A percentile compares a stretch with the other conserved stretches of the same genome.
These are phyloP conservation scores for Mycosphaerella arachidis DNA, from an alignment of 2,329 filamentous ascomycete genomes.

Conservation along the genomic window DNA sequence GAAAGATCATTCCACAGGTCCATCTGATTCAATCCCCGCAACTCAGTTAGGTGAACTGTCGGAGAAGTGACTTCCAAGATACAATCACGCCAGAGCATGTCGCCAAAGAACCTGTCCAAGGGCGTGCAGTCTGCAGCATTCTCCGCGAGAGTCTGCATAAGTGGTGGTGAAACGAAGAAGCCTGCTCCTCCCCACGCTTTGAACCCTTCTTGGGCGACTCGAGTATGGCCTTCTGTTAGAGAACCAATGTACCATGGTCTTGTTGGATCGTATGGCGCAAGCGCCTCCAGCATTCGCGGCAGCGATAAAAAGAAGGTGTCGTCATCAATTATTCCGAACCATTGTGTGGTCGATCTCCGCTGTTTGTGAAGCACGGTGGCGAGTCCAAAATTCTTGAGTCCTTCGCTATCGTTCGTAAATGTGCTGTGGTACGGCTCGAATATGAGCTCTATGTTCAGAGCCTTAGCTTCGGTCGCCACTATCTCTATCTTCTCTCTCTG, in stretches of 20 bases:
- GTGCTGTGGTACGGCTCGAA: conserved; percentile 20
- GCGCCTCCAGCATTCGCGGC: conserved; percentile 18
- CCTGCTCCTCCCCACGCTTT: conserved; percentile 30
- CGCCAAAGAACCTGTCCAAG: conserved; percentile 23
- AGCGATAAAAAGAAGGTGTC: conserved; percentile 30
- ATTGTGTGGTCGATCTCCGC: conserved; percentile 17
- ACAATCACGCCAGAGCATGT: conserved; percentile 27
- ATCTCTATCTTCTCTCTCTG: conserved; percentile 10
- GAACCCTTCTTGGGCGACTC: conserved; percentile 26
- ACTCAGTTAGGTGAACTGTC: conserved; percentile 24
- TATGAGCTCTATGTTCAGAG: conserved; percentile 20
- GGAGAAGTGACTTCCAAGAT: conserved; percentile 26
- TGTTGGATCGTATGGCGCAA: conserved; percentile 19
- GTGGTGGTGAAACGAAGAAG: conserved; percentile 26
- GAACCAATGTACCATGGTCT: conserved; percentile 26
- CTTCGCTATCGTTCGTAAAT: conserved; percentile 20
- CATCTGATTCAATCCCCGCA: conserved; percentile 27
- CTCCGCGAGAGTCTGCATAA: conserved; percentile 24
- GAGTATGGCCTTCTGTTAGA: conserved; percentile 25
- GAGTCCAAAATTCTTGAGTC: conserved; percentile 26
- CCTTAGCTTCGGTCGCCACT: conserved; percentile 11
- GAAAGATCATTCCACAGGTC: conserved; percentile 26
- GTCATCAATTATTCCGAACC: conserved; percentile 29
- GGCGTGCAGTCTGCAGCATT: conserved; percentile 20
- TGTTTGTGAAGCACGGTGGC: conserved; percentile 20